Percentiles rank a stretch among this genome's conserved stretches.
Conservation (phyloP, 2,329 filamentous ascomycete species). For the Fusarium penzigii region DNA sequence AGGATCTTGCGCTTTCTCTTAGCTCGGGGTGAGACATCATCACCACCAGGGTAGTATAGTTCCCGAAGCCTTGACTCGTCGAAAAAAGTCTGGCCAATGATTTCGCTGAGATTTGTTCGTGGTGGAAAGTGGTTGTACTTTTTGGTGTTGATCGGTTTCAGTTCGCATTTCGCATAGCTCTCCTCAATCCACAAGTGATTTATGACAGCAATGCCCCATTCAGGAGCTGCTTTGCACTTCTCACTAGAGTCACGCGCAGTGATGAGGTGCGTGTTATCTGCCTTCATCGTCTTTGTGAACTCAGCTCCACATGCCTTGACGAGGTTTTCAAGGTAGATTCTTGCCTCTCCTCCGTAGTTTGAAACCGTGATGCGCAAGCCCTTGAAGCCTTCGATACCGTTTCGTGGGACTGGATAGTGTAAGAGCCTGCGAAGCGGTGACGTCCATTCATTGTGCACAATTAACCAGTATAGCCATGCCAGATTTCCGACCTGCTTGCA, state of each 20-base stretch:
- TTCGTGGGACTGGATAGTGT: conserved; percentile 82
- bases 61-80: conserved; percentile 63
- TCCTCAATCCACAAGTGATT: conserved; percentile 99
- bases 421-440: conserved; percentile 79
- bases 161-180: conserved; percentile 86
- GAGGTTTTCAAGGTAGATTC: conserved; percentile 90
- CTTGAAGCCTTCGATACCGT: conserved; percentile 79
- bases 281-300: conserved; percentile 93
- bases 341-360: conserved; percentile 93
- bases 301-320: conserved; percentile 81
- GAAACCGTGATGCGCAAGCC: conserved; percentile 82
- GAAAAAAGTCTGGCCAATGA: conserved; percentile 86
- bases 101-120: conserved; percentile 87
- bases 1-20: conserved; percentile 52
- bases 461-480: conserved; percentile 90
- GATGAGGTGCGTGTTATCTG: conserved; percentile 93
- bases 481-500: conserved; percentile 88
- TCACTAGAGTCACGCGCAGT: conserved; percentile 88
- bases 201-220: conserved; percentile 88
- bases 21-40: conserved; percentile 44
- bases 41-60: conserved; percentile 68
- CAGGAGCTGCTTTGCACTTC: conserved; percentile 87
- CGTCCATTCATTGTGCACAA: conserved; percentile 86
- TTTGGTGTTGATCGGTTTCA: conserved; percentile 69
- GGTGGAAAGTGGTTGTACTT: conserved; percentile 86